Conservation (phyloP, 2,329 filamentous ascomycete genomes). For the Amylocarpus encephaloides region DNA sequence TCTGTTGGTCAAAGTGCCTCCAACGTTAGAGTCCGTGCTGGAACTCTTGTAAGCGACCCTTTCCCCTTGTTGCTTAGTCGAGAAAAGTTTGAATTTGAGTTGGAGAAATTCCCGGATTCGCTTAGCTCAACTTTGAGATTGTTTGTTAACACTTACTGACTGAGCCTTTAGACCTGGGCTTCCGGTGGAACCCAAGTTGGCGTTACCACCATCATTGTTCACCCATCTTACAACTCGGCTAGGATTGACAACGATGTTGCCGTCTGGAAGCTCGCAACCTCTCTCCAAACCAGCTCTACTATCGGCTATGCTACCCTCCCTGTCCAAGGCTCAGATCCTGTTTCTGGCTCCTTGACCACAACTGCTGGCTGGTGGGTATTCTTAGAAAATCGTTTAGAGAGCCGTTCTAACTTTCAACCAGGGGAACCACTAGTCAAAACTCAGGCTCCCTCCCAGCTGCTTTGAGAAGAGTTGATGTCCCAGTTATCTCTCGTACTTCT, state of each 20-base stretch:
- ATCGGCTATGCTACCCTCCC: slow-evolving; percentile 18
- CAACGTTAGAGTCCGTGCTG: slow-evolving; percentile 19
- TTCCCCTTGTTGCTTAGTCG: neutral
- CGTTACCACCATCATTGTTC: slow-evolving; percentile 10
- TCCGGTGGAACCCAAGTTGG: slow-evolving; percentile 16
- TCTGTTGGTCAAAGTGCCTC: slow-evolving; percentile 9
- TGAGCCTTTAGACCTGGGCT: slow-evolving; percentile 13
- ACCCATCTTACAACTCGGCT: slow-evolving; percentile 14
- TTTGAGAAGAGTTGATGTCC: slow-evolving; percentile 19
- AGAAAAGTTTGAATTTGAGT: too few species aligned
- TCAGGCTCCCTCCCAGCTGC: slow-evolving; percentile 7
- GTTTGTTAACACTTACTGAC: neutral
- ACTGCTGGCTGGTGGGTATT: slow-evolving; percentile 6
- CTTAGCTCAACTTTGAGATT: too few species aligned
- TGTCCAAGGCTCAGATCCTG: slow-evolving; percentile 18
- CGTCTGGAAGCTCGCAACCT: slow-evolving; percentile 16
- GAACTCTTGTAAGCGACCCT: slow-evolving; percentile 16
- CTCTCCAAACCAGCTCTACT: slow-evolving; percentile 12
- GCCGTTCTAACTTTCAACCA: neutral
- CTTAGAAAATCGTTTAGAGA: neutral
- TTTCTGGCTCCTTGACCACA: slow-evolving; percentile 8
- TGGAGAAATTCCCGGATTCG: too few species aligned
- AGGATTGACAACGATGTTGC: slow-evolving; percentile 15
- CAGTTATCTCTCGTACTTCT: slow-evolving; percentile 13
- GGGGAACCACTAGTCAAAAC: slow-evolving; percentile 7